Conservation (phyloP, 192 early-diverging fungal genomes). For the Entrophospora sp. region DNA sequence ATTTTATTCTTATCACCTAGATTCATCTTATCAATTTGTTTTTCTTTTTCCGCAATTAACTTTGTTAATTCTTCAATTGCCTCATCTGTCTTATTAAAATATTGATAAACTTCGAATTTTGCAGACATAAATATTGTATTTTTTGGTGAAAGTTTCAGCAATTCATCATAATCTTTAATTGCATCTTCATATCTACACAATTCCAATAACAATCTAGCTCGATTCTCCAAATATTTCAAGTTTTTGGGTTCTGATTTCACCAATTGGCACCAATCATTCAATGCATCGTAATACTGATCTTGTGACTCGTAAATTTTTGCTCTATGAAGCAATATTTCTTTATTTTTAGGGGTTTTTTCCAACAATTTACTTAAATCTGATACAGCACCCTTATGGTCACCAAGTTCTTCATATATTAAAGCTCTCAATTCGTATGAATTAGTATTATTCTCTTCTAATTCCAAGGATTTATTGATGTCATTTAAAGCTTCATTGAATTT, state of each 20-base stretch:
- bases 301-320: background rate
- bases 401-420: background rate
- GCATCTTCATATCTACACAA: constrained; percentile 5
- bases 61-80: background rate
- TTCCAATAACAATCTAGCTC: background rate
- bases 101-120: background rate
- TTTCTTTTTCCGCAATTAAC: background rate
- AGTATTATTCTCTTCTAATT: background rate
- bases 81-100: background rate
- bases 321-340: background rate
- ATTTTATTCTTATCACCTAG: background rate
- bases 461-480: constrained; percentile 12
- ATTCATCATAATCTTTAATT: background rate
- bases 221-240: background rate
- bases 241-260: background rate
- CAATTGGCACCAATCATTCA: background rate
- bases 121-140: background rate
- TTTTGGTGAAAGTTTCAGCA: background rate
- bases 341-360: background rate
- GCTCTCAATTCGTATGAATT: background rate
- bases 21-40: background rate
- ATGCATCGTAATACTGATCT: background rate
- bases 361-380: background rate
- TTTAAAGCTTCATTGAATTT: background rate
- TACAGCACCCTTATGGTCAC: background rate